A percentile compares a stretch with the other conserved stretches of the same genome.
Evolutionary conservation across 2,329 filamentous ascomycete species (phyloP).

Genomic region (Didymella lethalis): DNA sequence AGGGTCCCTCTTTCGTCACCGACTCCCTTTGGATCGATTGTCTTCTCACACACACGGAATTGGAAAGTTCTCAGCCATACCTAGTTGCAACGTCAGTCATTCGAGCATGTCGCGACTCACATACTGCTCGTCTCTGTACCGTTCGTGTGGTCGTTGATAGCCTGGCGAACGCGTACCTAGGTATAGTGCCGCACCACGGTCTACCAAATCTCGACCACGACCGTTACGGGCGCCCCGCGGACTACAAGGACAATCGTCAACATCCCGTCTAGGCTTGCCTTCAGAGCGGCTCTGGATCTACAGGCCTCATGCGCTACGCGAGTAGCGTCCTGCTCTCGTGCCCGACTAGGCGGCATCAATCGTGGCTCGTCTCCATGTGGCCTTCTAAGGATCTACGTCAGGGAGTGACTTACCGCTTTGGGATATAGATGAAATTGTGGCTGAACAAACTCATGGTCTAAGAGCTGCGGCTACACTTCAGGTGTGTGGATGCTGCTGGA

Average conservation of each 20-base stretch:
- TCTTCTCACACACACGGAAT: background rate
- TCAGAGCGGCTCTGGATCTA: constrained; percentile 8
- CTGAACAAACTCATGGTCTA: constrained; percentile 5
- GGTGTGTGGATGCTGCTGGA: constrained; percentile 1
- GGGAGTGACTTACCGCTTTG: constrained; percentile 6
- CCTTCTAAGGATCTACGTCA: constrained; percentile 12
- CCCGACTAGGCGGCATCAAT: constrained; percentile 3
- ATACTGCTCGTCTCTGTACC: background rate
- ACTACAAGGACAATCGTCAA: constrained; percentile 1
- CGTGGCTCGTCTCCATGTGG: constrained; percentile 7
- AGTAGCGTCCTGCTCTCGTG: background rate
- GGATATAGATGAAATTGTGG: constrained; percentile 2
- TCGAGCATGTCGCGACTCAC: background rate
- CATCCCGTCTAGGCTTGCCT: constrained; percentile 9
- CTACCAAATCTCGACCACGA: background rate
- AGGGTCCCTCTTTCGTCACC: constrained; percentile 16
- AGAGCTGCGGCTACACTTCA: constrained; percentile 1
- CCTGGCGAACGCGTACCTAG: background rate
- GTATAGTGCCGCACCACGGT: background rate
- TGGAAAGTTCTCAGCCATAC: background rate
- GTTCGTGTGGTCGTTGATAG: background rate
- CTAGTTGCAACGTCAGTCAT: constrained; percentile 1
- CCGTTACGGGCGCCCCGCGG: constrained; percentile 1
- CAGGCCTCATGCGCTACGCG: constrained; percentile 3
- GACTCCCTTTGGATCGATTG: constrained; percentile 2